These are phyloP conservation scores for Wickerhamiella parazyma DNA, from an alignment of 805 yeast species.

Conservation along the genomic window DNA sequence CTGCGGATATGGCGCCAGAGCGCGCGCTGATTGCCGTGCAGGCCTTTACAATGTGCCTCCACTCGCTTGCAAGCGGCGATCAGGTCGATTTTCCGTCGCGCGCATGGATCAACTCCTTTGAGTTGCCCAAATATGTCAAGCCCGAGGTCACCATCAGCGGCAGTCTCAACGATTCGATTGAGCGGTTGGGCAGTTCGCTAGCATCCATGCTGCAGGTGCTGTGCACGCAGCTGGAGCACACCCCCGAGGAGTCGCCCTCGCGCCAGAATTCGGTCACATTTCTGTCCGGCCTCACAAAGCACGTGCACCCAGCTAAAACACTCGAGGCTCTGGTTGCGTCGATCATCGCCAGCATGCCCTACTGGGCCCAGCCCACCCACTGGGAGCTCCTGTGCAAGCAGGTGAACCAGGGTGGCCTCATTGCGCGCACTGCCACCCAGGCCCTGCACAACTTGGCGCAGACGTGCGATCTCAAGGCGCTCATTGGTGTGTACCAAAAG, in stretches of 20 bases:
- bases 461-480: conserved; percentile 50
- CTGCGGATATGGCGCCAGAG: conserved; percentile 60
- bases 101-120: conserved; percentile 25
- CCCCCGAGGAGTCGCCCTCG: conserved; percentile 4
- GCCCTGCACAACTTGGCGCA: conserved; percentile 56
- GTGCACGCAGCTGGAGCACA: conserved; percentile 7
- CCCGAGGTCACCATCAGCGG: conserved; percentile 10
- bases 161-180: conserved; percentile 18
- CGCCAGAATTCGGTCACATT: conserved; percentile 20
- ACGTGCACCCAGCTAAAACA: background rate
- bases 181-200: conserved; percentile 18
- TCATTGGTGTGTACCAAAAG: conserved; percentile 64
- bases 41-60: conserved; percentile 57
- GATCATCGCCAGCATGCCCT: conserved; percentile 59
- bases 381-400: conserved; percentile 70
- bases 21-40: conserved; percentile 53
- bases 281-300: conserved; percentile 10
- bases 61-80: conserved; percentile 42
- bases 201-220: conserved; percentile 12
- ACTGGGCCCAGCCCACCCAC: conserved; percentile 49
- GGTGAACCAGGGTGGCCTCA: conserved; percentile 54
- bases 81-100: conserved; percentile 60
- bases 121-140: conserved; percentile 4
- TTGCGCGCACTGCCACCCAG: conserved; percentile 48
- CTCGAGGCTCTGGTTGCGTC: conserved; percentile 49